phyloP scores from a whole-genome alignment of 768 basidiomycete species.

The Lactarius deliciosus region DNA sequence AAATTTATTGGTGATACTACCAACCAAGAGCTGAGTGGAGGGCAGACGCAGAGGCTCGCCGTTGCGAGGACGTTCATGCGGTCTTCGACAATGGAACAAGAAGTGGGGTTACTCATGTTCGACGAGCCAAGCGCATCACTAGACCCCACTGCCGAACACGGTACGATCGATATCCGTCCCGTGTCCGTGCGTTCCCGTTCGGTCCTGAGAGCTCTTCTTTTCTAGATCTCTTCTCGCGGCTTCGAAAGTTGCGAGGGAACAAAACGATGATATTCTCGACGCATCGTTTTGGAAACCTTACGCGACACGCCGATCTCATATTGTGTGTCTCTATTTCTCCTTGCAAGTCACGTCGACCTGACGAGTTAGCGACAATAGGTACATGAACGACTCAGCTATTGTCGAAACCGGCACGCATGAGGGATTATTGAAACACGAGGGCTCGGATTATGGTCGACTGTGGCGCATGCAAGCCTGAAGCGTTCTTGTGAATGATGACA shows the following conservation, averaged over 20 bases:
- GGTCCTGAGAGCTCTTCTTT: neutral
- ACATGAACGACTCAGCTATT: slow-evolving; percentile 63
- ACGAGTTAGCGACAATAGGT: slow-evolving; percentile 41
- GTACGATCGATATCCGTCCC: slow-evolving; percentile 33
- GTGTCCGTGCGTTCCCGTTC: neutral
- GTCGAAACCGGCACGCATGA: slow-evolving; percentile 69
- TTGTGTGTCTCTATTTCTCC: slow-evolving; percentile 11
- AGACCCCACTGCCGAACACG: slow-evolving; percentile 76
- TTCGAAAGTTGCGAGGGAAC: slow-evolving; percentile 63
- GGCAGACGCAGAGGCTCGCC: slow-evolving; percentile 74
- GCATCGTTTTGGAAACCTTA: slow-evolving; percentile 67
- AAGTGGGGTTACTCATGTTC: slow-evolving; percentile 63
- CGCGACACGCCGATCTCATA: slow-evolving; percentile 47
- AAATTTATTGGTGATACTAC: slow-evolving; percentile 37
- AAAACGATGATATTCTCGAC: slow-evolving; percentile 86
- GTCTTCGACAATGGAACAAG: slow-evolving; percentile 45
- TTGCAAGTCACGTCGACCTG: neutral
- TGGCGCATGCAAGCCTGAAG: slow-evolving; percentile 75
- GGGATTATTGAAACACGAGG: slow-evolving; percentile 50
- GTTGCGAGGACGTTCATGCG: slow-evolving; percentile 78
- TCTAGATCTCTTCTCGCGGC: slow-evolving; percentile 65
- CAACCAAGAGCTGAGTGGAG: slow-evolving; percentile 51
- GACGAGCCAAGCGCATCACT: slow-evolving; percentile 74
- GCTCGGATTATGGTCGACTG: slow-evolving; percentile 64
- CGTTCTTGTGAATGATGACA: slow-evolving; percentile 42